Evolutionary conservation across 768 basidiomycete genomes (phyloP).

Genomic region (Lactifluus piperatus): DNA sequence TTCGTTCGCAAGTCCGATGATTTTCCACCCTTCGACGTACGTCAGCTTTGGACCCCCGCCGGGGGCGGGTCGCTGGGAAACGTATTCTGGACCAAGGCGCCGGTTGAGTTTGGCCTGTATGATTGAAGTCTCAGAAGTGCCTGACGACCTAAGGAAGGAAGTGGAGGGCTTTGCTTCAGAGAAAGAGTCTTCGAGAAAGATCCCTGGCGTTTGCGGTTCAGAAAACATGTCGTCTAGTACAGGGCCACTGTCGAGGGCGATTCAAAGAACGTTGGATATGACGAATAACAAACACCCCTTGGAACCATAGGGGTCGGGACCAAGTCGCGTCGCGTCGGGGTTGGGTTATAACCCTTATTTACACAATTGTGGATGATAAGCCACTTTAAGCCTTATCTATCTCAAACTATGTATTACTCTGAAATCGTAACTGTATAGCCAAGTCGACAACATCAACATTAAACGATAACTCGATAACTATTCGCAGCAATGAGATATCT

Average conservation of each 20-base stretch:
- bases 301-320: not conserved
- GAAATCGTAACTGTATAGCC: no score
- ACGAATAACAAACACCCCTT: no score
- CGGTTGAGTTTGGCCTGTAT: conserved; percentile 78
- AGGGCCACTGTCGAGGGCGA: not conserved
- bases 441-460: no score
- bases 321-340: no score
- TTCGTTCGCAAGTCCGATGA: conserved; percentile 96
- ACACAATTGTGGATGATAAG: no score
- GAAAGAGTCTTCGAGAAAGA: conserved; percentile 1
- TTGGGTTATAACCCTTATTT: no score
- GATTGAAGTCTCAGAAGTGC: conserved; percentile 48
- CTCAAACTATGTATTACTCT: no score
- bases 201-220: conserved; percentile 8
- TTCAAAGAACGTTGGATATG: no score
- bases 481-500: no score
- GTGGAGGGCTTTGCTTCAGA: conserved; percentile 4
- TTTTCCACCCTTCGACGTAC: conserved; percentile 96
- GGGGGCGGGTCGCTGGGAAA: conserved; percentile 83
- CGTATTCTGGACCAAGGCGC: conserved; percentile 90
- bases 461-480: no score
- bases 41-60: conserved; percentile 82
- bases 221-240: conserved; percentile 11
- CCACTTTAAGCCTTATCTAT: no score
- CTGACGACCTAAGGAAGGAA: not conserved